Base-by-base conservation (phyloP, 495 filamentous ascomycete genomes). In the Filosporella fistucella region DNA sequence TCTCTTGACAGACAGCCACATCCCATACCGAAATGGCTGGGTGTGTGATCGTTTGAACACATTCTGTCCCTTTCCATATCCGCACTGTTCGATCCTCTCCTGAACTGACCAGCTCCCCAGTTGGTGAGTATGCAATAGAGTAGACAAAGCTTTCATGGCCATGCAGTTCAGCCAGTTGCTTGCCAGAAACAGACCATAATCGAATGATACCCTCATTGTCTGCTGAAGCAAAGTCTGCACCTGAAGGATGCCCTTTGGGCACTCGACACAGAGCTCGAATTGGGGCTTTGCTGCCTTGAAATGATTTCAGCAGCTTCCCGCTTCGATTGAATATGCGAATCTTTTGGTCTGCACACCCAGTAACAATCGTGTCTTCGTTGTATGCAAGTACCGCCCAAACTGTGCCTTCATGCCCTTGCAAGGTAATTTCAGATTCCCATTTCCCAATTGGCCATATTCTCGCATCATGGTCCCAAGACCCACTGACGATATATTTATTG, bases 111-210 rank as follows among this genome's bases (percentile, higher is more conserved):
- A 99, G 68, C 56, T 96, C 91, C 5, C 91, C 91, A 0, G 82
- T 82, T 1, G 93, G 87, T 12, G 91, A 66, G 18, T 72, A 66
- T 21, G 83, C 80, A 11, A 99, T 70, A 17, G 88, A 87, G 65
- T 99, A 99, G 47, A 99, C 91, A 65, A 95, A 99, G 59, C 81
- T 93, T 46, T 96, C 91, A 58, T 98, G 94, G 3, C 91, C 93
- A 48, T 81, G 76, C 3, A 97, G 69, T 54, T 88, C 78, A 16
- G 76, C 81, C 4, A 94, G 72, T 44, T 86, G 70, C 24, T 77
- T 67, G 11, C 91, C 93, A 40, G 82, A 71, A 8, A 93, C 52
- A 16, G 82, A 90, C 81, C 89, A 97, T 8, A 96, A 68, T 28
- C 88, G 79, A 51, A 97, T 86, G 6, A 90, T 65, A 32, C 86